Conservation (phyloP, 2,329 filamentous ascomycete genomes). For the Apiospora phragmitis region DNA sequence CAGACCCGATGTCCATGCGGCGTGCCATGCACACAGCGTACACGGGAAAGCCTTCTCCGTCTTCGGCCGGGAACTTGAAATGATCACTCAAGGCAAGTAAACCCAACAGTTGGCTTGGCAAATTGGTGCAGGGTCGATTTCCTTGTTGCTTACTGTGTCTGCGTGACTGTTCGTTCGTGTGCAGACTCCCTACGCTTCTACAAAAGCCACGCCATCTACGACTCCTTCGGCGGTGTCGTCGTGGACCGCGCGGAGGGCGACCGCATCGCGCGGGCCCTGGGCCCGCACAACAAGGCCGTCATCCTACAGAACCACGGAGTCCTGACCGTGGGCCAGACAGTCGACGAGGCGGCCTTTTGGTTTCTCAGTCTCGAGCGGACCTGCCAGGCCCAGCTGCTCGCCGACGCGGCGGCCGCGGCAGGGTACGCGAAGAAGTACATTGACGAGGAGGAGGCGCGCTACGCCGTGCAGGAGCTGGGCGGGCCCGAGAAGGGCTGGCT, state of each 20-base stretch:
- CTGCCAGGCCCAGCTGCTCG: constrained; percentile 40
- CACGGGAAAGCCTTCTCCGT: constrained; percentile 58
- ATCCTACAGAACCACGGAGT: constrained; percentile 63
- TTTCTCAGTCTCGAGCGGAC: constrained; percentile 45
- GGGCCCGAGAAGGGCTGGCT: constrained; percentile 33
- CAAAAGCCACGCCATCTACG: constrained; percentile 56
- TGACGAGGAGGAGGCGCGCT: constrained; percentile 37
- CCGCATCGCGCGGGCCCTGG: constrained; percentile 54
- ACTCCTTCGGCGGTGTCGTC: constrained; percentile 59
- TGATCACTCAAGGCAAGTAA: constrained; percentile 56
- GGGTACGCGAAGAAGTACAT: constrained; percentile 30
- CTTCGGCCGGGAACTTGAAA: constrained; percentile 55
- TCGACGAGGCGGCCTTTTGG: constrained; percentile 63
- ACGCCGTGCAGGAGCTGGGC: constrained; percentile 27
- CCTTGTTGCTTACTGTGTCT: neutral
- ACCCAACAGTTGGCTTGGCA: neutral
- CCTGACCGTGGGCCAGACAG: constrained; percentile 59
- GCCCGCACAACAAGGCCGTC: constrained; percentile 47
- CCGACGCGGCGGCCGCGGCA: constrained; percentile 43
- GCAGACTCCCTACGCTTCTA: constrained; percentile 52
- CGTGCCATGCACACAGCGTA: constrained; percentile 57
- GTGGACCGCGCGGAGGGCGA: constrained; percentile 55
- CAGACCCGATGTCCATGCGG: constrained; percentile 54
- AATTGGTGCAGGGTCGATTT: too few relatives aligned
- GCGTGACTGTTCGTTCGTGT: neutral